Evolutionary conservation across 2,329 filamentous ascomycete species (phyloP), one percentile per base, ranked within the genome.

Genomic region (Fusarium odoratissimum): DNA sequence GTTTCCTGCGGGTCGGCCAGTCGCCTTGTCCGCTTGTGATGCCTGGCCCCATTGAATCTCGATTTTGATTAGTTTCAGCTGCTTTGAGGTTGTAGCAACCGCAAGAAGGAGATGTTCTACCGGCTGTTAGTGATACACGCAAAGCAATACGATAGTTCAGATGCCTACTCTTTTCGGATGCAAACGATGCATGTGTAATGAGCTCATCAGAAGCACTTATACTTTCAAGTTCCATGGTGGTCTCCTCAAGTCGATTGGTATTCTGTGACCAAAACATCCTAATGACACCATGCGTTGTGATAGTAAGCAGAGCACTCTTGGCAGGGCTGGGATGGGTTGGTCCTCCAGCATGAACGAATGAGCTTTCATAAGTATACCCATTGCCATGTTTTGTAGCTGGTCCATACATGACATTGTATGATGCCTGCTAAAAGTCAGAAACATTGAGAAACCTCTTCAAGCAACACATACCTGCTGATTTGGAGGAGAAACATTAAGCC

Each of bases 251-350:
- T 75, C 90, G 90, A 62, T 86, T 88, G 79, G 91, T 94, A 46
- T 89, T 91, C 72, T 95, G 93, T 44, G 93, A 89, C 83, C 92
- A 97, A 54, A 95, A 87, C 76, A 98, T 86, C 76, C 91, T 92
- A 60, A 98, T 85, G 52, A 90, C 83, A 12, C 93, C 94, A 74
- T 91, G 91, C 48, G 91, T 89, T 35, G 93, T 96, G 59, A 97
- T 88, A 72, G 91, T 93, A 17, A 97, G 82, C 46, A 98, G 82
- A 2, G 93, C 92, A 54, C 92, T 92, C 80, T 93, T 94, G 59
- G 86, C 86, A 5, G 89, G 86, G 65, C 90, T 88, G 0, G 92
- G 92, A 79, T 97, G 94, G 68, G 89, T 91, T 8, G 95, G 93
- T 6, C 92, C 92, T 45, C 90, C 87, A 14, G 90, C 89, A 41